Evolutionary conservation across 768 basidiomycete genomes (phyloP), one percentile per base, ranked within the genome.

Genomic region (Amanita exitialis): DNA sequence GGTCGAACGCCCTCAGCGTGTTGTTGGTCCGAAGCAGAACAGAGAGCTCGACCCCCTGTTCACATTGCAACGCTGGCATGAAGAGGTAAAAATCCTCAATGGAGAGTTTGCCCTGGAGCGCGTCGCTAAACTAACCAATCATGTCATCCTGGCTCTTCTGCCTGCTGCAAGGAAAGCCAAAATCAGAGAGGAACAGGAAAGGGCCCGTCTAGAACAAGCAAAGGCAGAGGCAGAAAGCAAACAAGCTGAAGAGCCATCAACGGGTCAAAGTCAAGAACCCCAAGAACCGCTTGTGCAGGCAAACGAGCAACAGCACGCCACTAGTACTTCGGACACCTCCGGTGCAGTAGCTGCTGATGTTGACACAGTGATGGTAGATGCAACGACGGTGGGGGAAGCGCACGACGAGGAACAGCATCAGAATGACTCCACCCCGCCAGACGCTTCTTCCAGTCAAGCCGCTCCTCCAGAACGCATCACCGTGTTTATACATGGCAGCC

Each of bases 401-500:
- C 80, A 81, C 76, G 62, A 55, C 7, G 80, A 80, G 55, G 69
- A 61, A 28, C 34, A 49, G 12, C 38, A 46, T 30, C 18, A 57
- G 8, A 53, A 51, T 15, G 43, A 57, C 44, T 43, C 58, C 35
- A 15, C 57, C 23, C 20, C 32, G 3, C 51, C 56, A 18, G 25
- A 36, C 21, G 18, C 49, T n/a, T 35, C 41, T 37, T 16, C 52
- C 10, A 32, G 64, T 25, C 56, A 47, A 23, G 56, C 76, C 28
- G 64, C 57, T 47, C 59, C 61, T n/a, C 61, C 71, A 34, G 75
- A 82, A 56, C 82, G 96, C 32, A 75, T 95, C 23, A 91, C 89
- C 1, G 86, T 99, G 60, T 77, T 80, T 69, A 90, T 99, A 48
- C 90, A 93, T 64, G 96, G 96, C 47, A 89, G 80, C 56, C 75